Conservation (phyloP, 2,329 filamentous ascomycete species). For the Talaromyces marneffei region DNA sequence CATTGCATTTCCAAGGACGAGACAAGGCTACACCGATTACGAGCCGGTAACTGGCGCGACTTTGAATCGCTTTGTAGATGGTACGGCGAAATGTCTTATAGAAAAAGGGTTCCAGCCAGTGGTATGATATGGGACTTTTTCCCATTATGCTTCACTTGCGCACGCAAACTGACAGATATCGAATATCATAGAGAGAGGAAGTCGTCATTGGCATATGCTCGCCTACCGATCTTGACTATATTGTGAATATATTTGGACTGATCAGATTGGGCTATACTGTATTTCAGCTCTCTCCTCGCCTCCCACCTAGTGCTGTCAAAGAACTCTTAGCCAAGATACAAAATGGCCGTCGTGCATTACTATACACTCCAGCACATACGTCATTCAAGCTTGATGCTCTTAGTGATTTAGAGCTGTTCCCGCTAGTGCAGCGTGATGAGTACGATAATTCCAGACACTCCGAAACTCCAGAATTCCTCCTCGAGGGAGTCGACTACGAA, state of each 20-base stretch:
- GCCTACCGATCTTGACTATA: slow-evolving; percentile 2
- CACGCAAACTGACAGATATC: neutral
- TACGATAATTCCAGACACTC: neutral
- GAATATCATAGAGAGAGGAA: slow-evolving; percentile 2
- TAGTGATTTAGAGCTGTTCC: neutral
- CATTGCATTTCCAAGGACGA: slow-evolving; percentile 2
- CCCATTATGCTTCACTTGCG: neutral
- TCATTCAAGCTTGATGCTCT: slow-evolving; percentile 3
- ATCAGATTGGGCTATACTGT: slow-evolving; percentile 5
- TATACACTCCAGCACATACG: slow-evolving; percentile 4
- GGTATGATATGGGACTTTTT: neutral
- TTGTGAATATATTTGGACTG: slow-evolving; percentile 5
- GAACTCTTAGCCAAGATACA: slow-evolving; percentile 2
- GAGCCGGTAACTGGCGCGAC: neutral
- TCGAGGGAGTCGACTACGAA: neutral
- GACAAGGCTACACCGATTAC: neutral
- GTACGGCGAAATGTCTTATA: slow-evolving; percentile 3
- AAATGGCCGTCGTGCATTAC: neutral
- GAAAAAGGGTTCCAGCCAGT: slow-evolving; percentile 1
- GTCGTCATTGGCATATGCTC: slow-evolving; percentile 4
- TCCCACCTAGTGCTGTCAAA: neutral
- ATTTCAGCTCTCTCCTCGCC: slow-evolving; percentile 3
- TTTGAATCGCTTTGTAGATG: slow-evolving; percentile 4
- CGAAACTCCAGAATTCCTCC: neutral
- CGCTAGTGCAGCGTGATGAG: slow-evolving; percentile 1